Evolutionary conservation across 225 moss, liverwort and hornwort genomes (phyloP), one percentile per base, ranked within the genome.

Genomic region (Asterella californica): DNA sequence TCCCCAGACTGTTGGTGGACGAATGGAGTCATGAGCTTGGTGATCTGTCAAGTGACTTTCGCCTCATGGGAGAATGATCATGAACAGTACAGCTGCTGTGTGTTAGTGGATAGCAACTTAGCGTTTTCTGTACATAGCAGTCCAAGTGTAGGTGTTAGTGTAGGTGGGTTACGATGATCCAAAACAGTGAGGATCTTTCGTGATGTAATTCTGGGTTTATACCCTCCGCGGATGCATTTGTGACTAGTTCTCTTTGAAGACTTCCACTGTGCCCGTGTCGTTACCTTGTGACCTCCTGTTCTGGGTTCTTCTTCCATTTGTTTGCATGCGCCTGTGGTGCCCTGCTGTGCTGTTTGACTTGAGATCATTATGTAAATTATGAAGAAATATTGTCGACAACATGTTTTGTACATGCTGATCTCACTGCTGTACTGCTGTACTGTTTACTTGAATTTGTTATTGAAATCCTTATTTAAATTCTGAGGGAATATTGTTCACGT

Each of bases 211-310:
- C 37, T 45, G 77, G 62, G 62, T 63, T 65, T 46, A 63, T 75
- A 17, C 63, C 77, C 77, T 64, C 64, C 42, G 64, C 64, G 62
- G 77, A 63, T 77, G 77, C 77, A 77, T 77, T 46, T 64, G 77
- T 77, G 77, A 77, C 77, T 24, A 77, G 77, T 21, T 76, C 75
- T 53, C 59, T 21, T 7, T 37, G 32, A 57, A 76, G 75, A 76
- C 34, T 76, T 59, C 74, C 50, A 53, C 52, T 74, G 52, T 53
- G 53, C 52, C 74, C 74, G 74, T 50, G 18, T 53, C 53, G 30
- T 52, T 52, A 50, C 33, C 12, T 54, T 53, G 32, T 73, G 73
- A 50, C 45, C 29, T 72, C 38, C 17, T 73, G 73, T 25, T 65
- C 30, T 65, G 2, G 15, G n/a, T n/a, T n/a, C n/a, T n/a, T n/a